Conservation (phyloP, 1,139 yeast species). For the Geotrichum macrosporum region DNA sequence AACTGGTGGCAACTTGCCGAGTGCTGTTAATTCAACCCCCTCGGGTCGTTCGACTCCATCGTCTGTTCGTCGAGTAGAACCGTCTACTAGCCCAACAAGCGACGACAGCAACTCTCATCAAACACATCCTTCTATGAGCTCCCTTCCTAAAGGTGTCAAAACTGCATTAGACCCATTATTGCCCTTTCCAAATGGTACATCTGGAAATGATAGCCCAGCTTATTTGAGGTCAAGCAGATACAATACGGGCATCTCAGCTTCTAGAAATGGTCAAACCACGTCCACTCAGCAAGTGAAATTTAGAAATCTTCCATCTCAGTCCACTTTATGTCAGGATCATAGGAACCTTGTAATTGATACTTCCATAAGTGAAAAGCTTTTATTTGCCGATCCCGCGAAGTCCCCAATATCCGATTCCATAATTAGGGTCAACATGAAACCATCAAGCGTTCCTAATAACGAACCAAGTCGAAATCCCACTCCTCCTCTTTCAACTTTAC, state of each 20-base stretch:
- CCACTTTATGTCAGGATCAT: not conserved
- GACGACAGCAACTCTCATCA: slow-evolving; percentile 7
- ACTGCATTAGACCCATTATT: no score
- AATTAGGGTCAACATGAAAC: not conserved
- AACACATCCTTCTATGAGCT: slow-evolving; percentile 12
- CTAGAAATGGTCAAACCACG: slow-evolving; percentile 1
- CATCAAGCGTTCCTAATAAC: not conserved
- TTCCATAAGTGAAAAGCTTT: not conserved
- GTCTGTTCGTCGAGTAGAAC: slow-evolving; percentile 6
- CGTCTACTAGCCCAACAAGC: slow-evolving; percentile 12
- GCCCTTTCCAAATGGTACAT: slow-evolving; percentile 6
- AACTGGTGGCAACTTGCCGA: slow-evolving; percentile 1
- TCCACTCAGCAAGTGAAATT: not conserved
- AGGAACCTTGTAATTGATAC: no score
- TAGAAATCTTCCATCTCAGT: not conserved
- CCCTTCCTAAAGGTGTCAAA: slow-evolving; percentile 3
- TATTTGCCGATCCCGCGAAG: slow-evolving; percentile 1
- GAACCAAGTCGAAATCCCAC: slow-evolving; percentile 1
- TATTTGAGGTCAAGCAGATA: slow-evolving; percentile 9
- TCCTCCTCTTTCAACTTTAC: slow-evolving; percentile 3
- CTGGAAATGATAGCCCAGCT: not conserved
- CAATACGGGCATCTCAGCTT: not conserved
- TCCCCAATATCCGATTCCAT: not conserved
- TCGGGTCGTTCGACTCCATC: slow-evolving; percentile 10
- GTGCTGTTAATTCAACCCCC: no score